Conservation (phyloP, 2,329 filamentous ascomycete species). For the Peltaster fructicola region DNA sequence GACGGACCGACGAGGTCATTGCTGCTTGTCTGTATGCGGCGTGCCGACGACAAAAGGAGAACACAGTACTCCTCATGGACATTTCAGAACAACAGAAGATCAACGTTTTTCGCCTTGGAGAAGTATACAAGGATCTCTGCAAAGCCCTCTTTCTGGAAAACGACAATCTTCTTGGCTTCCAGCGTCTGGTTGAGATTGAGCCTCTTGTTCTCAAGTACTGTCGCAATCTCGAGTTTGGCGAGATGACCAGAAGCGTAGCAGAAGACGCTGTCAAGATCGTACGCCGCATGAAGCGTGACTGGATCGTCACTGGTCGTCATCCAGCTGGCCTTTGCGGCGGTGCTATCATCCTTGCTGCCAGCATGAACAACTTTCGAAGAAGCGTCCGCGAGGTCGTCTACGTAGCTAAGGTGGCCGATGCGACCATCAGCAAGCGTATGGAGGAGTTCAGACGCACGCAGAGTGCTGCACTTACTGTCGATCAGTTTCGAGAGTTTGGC, state of each 20-base stretch:
- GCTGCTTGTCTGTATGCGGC: conserved; percentile 85
- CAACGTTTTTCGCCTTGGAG: conserved; percentile 84
- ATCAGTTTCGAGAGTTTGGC: conserved; percentile 60
- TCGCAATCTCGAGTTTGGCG: conserved; percentile 76
- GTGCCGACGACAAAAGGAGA: conserved; percentile 60
- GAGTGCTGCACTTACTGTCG: conserved; percentile 68
- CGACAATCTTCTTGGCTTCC: conserved; percentile 24
- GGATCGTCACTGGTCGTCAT: conserved; percentile 89
- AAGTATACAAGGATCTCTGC: conserved; percentile 71
- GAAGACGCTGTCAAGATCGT: conserved; percentile 76
- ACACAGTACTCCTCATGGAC: conserved; percentile 86
- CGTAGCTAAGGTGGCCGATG: conserved; percentile 87
- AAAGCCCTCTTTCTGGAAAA: conserved; percentile 48
- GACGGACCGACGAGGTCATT: conserved; percentile 66
- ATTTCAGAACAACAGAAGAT: conserved; percentile 69
- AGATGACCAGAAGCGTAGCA: conserved; percentile 65
- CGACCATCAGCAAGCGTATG: conserved; percentile 79
- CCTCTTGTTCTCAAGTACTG: conserved; percentile 85
- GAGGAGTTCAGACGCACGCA: conserved; percentile 83
- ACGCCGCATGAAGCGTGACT: conserved; percentile 85
- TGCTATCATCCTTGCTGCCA: conserved; percentile 80
- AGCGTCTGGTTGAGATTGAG: conserved; percentile 60
- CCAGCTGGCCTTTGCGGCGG: conserved; percentile 90
- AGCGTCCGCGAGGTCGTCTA: conserved; percentile 94
- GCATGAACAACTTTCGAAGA: conserved; percentile 95